Evolutionary conservation across 2,329 filamentous ascomycete species (phyloP).

Genomic region (Emmonsiellopsis sp.): DNA sequence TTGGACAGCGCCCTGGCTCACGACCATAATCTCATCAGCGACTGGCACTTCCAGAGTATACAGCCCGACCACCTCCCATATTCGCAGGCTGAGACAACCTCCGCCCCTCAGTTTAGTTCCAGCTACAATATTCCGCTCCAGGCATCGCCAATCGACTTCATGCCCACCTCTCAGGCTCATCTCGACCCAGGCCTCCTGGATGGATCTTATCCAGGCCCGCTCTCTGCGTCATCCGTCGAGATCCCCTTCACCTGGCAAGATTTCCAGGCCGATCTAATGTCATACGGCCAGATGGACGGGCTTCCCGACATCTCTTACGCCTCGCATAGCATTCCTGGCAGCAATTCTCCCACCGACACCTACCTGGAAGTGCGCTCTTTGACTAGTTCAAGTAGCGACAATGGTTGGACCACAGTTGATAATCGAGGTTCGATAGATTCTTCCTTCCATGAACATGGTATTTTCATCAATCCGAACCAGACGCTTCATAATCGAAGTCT

Average conservation of each 20-base stretch:
- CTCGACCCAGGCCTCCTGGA: conserved; percentile 56
- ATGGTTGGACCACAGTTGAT: conserved; percentile 78
- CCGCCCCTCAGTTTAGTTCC: conserved; percentile 47
- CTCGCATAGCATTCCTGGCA: conserved; percentile 35
- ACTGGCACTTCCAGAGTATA: conserved; percentile 38
- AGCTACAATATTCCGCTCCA: conserved; percentile 45
- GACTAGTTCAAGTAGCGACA: conserved; percentile 68
- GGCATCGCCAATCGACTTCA: conserved; percentile 43
- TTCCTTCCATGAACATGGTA: conserved; percentile 49
- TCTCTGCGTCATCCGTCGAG: conserved; percentile 48
- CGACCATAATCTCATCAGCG: conserved; percentile 35
- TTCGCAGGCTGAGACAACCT: conserved; percentile 43
- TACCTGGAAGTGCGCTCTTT: conserved; percentile 82
- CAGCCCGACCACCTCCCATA: conserved; percentile 31
- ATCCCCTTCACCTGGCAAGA: conserved; percentile 70
- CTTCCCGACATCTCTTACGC: conserved; percentile 36
- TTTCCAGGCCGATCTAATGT: conserved; percentile 61
- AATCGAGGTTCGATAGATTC: conserved; percentile 64
- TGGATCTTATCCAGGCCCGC: conserved; percentile 45
- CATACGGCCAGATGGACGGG: conserved; percentile 41
- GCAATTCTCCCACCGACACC: conserved; percentile 65
- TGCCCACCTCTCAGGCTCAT: conserved; percentile 52
- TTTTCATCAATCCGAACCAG: conserved; percentile 87
- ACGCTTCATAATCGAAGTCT: conserved; percentile 80
- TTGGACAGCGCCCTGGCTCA: conserved; percentile 36